Evolutionary conservation across 495 filamentous ascomycete genomes (phyloP).

Genomic region (Aspergillus sclerotioniger): DNA sequence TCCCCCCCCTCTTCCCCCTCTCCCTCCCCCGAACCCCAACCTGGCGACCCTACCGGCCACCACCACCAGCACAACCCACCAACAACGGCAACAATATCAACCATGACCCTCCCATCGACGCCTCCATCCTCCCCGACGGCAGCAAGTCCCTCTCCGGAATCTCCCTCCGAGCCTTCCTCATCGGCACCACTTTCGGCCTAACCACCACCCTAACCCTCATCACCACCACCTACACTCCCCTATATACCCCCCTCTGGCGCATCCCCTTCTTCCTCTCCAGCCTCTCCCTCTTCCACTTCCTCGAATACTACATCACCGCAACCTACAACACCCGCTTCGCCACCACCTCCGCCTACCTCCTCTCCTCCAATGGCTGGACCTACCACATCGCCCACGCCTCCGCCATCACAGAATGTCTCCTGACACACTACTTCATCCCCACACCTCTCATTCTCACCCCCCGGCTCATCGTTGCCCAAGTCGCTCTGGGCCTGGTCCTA

Average conservation of each 20-base stretch:
- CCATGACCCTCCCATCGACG: constrained; percentile 22
- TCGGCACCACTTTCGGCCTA: constrained; percentile 51
- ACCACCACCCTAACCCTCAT: constrained; percentile 42
- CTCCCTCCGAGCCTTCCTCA: constrained; percentile 65
- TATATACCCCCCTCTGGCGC: constrained; percentile 66
- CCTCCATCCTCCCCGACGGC: constrained; percentile 51
- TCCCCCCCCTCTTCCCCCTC: background rate
- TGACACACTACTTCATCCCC: constrained; percentile 60
- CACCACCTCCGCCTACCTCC: constrained; percentile 70
- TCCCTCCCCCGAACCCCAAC: background rate
- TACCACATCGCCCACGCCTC: constrained; percentile 80
- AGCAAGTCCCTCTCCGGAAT: constrained; percentile 75
- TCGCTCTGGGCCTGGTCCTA: constrained; percentile 59
- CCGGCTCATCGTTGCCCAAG: constrained; percentile 20
- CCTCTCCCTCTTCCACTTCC: constrained; percentile 86
- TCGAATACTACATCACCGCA: constrained; percentile 91
- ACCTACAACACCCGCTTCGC: constrained; percentile 75
- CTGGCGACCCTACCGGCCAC: constrained; percentile 5
- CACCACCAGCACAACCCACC: background rate
- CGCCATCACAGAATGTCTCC: constrained; percentile 67
- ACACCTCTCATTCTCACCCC: constrained; percentile 28
- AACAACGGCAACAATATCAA: background rate
- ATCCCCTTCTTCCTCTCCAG: constrained; percentile 73
- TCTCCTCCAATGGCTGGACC: constrained; percentile 78
- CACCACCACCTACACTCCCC: constrained; percentile 29